These are phyloP conservation scores for Epichloe gansuensis DNA, from an alignment of 2,329 filamentous ascomycete species.

Conservation along the genomic window DNA sequence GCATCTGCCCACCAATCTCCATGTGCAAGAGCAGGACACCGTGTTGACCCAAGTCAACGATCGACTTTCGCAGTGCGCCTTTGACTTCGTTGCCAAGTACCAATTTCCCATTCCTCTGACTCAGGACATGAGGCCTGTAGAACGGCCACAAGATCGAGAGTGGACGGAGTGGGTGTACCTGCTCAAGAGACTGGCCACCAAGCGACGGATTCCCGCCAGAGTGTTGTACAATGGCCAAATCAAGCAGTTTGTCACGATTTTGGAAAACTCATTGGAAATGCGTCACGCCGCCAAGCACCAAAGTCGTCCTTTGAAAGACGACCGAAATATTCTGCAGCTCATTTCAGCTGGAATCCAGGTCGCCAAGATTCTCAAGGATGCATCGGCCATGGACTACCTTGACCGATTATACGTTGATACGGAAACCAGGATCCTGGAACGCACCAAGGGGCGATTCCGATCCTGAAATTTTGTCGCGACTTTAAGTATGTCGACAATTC, in stretches of 20 bases:
- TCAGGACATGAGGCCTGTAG: conserved; percentile 66
- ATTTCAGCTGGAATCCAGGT: conserved; percentile 81
- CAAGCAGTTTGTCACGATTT: conserved; percentile 77
- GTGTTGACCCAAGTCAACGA: conserved; percentile 74
- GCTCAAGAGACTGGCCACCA: conserved; percentile 72
- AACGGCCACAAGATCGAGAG: conserved; percentile 63
- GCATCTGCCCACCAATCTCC: conserved; percentile 68
- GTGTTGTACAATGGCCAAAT: conserved; percentile 84
- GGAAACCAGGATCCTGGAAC: conserved; percentile 64
- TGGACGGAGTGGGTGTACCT: conserved; percentile 91
- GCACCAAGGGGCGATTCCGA: conserved; percentile 28
- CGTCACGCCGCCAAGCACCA: conserved; percentile 74
- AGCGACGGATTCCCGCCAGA: conserved; percentile 69
- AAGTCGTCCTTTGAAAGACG: conserved; percentile 72
- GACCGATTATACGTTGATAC: conserved; percentile 73
- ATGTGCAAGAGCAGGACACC: conserved; percentile 73
- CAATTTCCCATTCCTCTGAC: conserved; percentile 80
- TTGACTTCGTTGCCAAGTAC: conserved; percentile 83
- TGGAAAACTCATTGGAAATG: conserved; percentile 84
- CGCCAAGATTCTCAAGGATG: conserved; percentile 76
- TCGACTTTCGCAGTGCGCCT: conserved; percentile 71
- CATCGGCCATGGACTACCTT: conserved; percentile 68
- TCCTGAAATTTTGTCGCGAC: conserved; percentile 13
- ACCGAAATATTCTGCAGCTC: conserved; percentile 76
- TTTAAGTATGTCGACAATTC: not conserved